A percentile compares a stretch with the other conserved stretches of the same genome.
Evolutionary conservation across 2,329 filamentous ascomycete species (phyloP).

Genomic region (Diplodia mutila): DNA sequence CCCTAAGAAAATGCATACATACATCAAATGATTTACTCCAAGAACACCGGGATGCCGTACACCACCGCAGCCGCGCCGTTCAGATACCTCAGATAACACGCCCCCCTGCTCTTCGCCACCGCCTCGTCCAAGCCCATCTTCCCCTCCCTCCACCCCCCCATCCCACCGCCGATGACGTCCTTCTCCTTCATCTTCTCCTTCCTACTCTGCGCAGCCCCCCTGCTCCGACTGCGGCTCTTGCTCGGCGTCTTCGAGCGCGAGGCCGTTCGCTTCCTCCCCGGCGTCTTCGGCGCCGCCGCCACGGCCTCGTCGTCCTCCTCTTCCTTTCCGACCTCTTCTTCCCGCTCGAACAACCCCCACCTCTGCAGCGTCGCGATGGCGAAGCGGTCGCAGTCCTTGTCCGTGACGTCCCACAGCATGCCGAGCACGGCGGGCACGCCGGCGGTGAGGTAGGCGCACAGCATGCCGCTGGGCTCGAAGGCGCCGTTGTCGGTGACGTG

Average conservation of each 20-base stretch:
- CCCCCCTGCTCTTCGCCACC: conserved; percentile 71
- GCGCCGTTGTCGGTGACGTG: conserved; percentile 78
- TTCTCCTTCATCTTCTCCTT: conserved; percentile 35
- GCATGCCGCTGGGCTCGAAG: conserved; percentile 88
- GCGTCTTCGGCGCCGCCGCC: conserved; percentile 26
- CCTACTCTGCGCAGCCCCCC: conserved; percentile 26
- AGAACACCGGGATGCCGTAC: conserved; percentile 91
- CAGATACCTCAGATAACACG: conserved; percentile 86
- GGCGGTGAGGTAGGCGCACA: conserved; percentile 88
- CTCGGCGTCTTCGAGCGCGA: conserved; percentile 27
- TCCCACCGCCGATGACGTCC: not conserved
- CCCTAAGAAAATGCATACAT: not conserved
- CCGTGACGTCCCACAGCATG: conserved; percentile 97
- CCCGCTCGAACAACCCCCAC: conserved; percentile 73
- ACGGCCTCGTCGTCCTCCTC: conserved; percentile 27
- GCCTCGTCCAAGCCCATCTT: conserved; percentile 70
- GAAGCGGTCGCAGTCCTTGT: conserved; percentile 95
- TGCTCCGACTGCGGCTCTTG: conserved; percentile 24
- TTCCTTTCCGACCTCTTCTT: conserved; percentile 34
- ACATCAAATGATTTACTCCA: conserved; percentile 46
- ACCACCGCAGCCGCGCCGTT: conserved; percentile 93
- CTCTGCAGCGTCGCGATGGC: conserved; percentile 76
- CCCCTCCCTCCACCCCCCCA: not conserved
- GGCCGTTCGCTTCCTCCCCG: not conserved
- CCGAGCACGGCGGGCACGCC: conserved; percentile 81